A percentile compares a stretch with the other conserved stretches of the same genome.
These are phyloP conservation scores for Cymodocea nodosa DNA, from an alignment of 116 monocot species.

Conservation along the genomic window DNA sequence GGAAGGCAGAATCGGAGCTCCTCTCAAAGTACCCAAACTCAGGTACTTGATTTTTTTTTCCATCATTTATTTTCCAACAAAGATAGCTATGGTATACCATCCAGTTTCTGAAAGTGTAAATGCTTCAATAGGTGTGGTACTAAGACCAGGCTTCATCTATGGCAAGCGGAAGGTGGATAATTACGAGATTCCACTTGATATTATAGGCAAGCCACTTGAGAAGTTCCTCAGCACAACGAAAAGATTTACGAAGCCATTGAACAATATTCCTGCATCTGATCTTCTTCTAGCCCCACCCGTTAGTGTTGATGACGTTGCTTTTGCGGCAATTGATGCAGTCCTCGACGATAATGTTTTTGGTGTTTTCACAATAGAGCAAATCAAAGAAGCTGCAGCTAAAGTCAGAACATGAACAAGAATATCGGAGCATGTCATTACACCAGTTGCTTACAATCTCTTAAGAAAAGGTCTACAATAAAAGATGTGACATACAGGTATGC, in stretches of 20 bases:
- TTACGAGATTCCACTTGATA: conserved; percentile 74
- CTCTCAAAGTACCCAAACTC: conserved; percentile 77
- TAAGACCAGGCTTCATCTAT: conserved; percentile 88
- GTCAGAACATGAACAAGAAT: conserved; percentile 15
- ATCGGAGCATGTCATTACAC: neutral
- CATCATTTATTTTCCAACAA: neutral
- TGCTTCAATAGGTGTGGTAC: conserved; percentile 48
- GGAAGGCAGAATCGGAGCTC: conserved; percentile 90
- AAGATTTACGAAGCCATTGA: conserved; percentile 55
- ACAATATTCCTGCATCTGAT: conserved; percentile 70
- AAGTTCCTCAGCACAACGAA: conserved; percentile 46
- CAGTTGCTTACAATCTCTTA: too few relatives aligned
- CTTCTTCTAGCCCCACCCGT: conserved; percentile 81
- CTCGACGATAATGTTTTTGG: conserved; percentile 77
- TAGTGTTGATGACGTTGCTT: conserved; percentile 81
- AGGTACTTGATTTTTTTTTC: conserved; percentile 22
- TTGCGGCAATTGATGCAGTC: conserved; percentile 57
- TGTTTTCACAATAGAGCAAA: conserved; percentile 88
- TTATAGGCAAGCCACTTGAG: conserved; percentile 73
- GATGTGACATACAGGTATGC: too few relatives aligned
- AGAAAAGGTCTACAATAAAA: too few relatives aligned
- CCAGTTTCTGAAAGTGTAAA: neutral
- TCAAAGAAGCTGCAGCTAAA: conserved; percentile 88
- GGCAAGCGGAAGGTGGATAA: conserved; percentile 85
- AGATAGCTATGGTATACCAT: neutral